Base-by-base conservation (phyloP, 768 basidiomycete species). In the Cystoderma amianthinum region DNA sequence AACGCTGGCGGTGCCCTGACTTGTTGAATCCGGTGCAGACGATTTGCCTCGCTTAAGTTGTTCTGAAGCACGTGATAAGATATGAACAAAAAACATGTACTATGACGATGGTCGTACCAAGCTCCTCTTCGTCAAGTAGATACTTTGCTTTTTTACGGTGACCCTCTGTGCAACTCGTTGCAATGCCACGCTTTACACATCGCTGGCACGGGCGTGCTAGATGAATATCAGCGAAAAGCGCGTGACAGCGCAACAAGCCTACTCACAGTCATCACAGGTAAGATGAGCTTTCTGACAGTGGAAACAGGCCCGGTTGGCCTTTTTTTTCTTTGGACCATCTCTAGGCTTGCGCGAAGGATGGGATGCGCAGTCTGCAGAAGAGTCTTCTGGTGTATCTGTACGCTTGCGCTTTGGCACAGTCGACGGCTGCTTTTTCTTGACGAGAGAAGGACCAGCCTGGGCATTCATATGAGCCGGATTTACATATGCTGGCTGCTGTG, bases 111-210 rank as follows among this genome's bases (percentile, higher is more conserved):
- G 46, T 6, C 22, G 34, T 15, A 36, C 92, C 86, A 42, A 94
- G 81, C 59, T 98, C 94, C 35, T 89, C 87, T 32, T 94, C 90
- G 59, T 95, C 91, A 43, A 95, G 69, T 12, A 99, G 77, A 61
- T 98, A 99, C 56, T 98, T 97, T 7, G 96, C 95, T 64, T 97
- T 97, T 65, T 99, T 99, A 53, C 96, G 80, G 48, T 87, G 85
- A 1, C 96, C 96, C 56, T 99, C 96, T 13, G 86, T 82, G 55
- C 96, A 99, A 41, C 79, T 82, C 40, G 78, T 76, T 1, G 82
- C 85, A 52, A 94, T 85, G 18, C 92, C 92, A 43, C 94, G 91
- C 67, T 95, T 97, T 39, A 92, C 72, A 56, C 96, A 99, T 32
- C 96, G 80, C 49, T 90, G 88, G 65, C 96, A 99, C 19, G 96